Evolutionary conservation across 345 rosid species (phyloP), one percentile per base, ranked within the genome.

Genomic region (Punica granatum): DNA sequence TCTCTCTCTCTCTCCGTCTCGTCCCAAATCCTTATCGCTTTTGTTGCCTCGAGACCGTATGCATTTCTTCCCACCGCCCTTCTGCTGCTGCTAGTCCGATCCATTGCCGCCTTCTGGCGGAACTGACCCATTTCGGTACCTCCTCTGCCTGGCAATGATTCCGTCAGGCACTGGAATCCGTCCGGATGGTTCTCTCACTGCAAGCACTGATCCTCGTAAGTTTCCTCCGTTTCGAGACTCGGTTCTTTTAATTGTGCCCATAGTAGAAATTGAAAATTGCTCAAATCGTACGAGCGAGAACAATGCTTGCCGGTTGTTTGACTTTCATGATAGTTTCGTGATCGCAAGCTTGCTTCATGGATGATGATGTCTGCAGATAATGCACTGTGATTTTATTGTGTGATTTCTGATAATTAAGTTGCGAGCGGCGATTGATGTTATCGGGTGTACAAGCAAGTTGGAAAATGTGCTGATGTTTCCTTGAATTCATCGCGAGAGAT

Each of bases 1-100:
- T 64, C 73, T 58, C 15, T 7, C 51, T 34, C n/a, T 59, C 65
- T 58, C 70, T 18, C 33, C 61, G 61, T 18, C 33, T 56, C 61
- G 13, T 15, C 61, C 61, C 61, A 1, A 26, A 26, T 26, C 61
- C 25, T 19, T 1, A 28, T 56, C 34, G 16, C 33, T 10, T 13
- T 12, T 12, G 19, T 11, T 56, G 33, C 60, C 26, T 5, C 16
- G 15, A 11, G 15, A 11, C 28, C 15, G 18, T 25, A 16, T 28
- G 32, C 18, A 18, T 11, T 26, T 56, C 34, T 13, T 14, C 34
- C 19, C 34, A 28, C n/a, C 58, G 58, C 6, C 61, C 33, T 56
- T 14, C 19, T 26, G 11, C 19, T 54, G 14, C 30, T 26, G 60
- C 12, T 11, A 4, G 11, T 37, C 60, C 31, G 30, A 7, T 26